These are phyloP conservation scores for Logfia minima DNA, from an alignment of 129 eudicot species.

Conservation along the genomic window DNA sequence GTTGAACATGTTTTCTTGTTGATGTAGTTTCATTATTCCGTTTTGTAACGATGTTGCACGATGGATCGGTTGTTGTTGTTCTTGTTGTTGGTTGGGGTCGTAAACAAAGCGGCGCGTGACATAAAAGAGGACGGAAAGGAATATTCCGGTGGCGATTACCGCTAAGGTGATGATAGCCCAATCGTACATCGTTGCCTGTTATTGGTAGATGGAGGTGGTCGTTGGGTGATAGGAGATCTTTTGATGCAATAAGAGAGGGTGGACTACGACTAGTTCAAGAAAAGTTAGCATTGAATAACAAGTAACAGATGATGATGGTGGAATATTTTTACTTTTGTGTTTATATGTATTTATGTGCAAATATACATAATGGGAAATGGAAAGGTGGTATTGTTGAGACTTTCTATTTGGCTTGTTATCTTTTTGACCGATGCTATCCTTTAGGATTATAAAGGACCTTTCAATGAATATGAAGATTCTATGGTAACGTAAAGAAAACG, in stretches of 20 bases:
- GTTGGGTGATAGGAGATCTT: conserved; percentile 21
- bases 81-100: conserved; percentile 13
- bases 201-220: neutral
- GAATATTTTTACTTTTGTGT: neutral
- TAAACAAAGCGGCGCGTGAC: conserved; percentile 27
- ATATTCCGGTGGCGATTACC: conserved; percentile 30
- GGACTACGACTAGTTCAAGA: conserved; percentile 31
- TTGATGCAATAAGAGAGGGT: conserved; percentile 14
- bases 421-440: neutral
- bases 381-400: neutral
- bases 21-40: conserved; percentile 51
- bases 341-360: neutral
- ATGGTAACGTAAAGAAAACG: neutral
- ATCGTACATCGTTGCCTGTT: conserved; percentile 32
- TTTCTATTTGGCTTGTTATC: neutral
- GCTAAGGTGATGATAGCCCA: conserved; percentile 14
- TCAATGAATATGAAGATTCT: too few relatives aligned
- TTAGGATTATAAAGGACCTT: neutral
- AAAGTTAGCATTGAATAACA: conserved; percentile 33
- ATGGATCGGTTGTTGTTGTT: conserved; percentile 18
- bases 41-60: conserved; percentile 40
- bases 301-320: conserved; percentile 27
- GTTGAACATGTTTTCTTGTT: conserved; percentile 20
- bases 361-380: neutral
- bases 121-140: conserved; percentile 31